Base-by-base conservation (phyloP, 1,139 yeast genomes). In the Geotrichum europaeum region DNA sequence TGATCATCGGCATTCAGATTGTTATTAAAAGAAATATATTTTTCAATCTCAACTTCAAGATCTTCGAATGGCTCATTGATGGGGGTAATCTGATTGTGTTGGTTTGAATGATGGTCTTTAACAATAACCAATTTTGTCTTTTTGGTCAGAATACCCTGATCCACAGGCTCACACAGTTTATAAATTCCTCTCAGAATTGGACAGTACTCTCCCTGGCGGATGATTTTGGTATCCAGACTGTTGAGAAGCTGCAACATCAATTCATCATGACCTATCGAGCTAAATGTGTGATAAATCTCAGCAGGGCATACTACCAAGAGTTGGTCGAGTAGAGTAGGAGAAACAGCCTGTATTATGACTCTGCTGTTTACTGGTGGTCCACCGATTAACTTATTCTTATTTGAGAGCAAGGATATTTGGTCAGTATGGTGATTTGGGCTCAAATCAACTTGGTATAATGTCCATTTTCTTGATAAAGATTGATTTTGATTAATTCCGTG, bases 101-200 rank as follows among this genome's bases (percentile, higher is more conserved):
- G 24, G 56, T 24, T 55, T 32, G 45, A 49, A 18, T 63, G 64
- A n/a, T 68, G 65, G 36, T 75, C 77, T 64, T 79, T 81, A 20
- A 85, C 80, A 56, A 87, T 73, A 1, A 84, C 79, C n/a, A 87
- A 75, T 32, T 76, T 76, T 0, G 90, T 84, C 1, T 64, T 65
- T 49, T 72, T 72, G 2, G 80, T 72, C n/a, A 71, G 66, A 7
- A 71, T 55, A 0, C 96, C 96, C 69, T 87, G 95, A 52, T 82
- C 82, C 1, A 84, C 79, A 0, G 96, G 96, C 65, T 87, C 96
- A 69, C 91, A 83, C 43, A 85, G 79, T 7, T 81, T 71, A 4
- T 88, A 80, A 9, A 66, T 56, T n/a, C 58, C 61, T 12, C 28
- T 45, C 10, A 54, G 24, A 18, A 40, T 12, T 10, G 65, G 62